phyloP scores from a whole-genome alignment of 2,329 filamentous ascomycete species.

The Cryphonectria nitschkei region DNA sequence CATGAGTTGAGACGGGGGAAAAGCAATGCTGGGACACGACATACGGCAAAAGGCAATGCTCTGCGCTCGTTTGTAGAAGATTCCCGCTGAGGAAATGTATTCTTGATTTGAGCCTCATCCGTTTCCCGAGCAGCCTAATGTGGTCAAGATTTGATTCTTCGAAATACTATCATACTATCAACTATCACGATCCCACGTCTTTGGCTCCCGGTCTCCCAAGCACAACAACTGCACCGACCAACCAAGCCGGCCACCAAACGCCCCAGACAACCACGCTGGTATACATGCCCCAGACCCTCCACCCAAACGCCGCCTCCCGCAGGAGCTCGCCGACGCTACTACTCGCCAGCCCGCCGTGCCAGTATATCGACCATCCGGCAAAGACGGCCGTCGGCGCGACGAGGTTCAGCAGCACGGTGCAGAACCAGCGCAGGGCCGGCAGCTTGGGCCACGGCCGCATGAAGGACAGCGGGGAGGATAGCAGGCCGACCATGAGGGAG shows the following conservation, averaged over 20 bases:
- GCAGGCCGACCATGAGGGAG: slow-evolving; percentile 79
- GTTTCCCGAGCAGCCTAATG: too few relatives aligned
- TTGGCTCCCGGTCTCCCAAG: slow-evolving; percentile 43
- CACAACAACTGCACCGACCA: slow-evolving; percentile 64
- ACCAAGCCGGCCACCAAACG: slow-evolving; percentile 94
- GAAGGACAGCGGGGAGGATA: slow-evolving; percentile 81
- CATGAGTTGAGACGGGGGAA: too few relatives aligned
- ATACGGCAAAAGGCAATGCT: neutral
- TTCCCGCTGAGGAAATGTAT: neutral
- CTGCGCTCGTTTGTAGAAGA: too few relatives aligned
- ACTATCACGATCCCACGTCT: slow-evolving; percentile 3
- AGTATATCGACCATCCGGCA: slow-evolving; percentile 50
- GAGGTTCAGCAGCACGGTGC: slow-evolving; percentile 58
- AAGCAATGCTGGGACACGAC: neutral
- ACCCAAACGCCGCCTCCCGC: slow-evolving; percentile 78
- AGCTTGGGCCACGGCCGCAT: slow-evolving; percentile 52
- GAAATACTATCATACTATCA: neutral
- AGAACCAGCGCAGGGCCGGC: slow-evolving; percentile 45
- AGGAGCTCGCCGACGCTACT: slow-evolving; percentile 62
- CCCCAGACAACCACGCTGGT: slow-evolving; percentile 91
- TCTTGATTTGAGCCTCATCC: neutral
- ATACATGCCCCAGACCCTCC: slow-evolving; percentile 88
- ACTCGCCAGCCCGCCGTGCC: slow-evolving; percentile 32
- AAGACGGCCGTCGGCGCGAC: slow-evolving; percentile 65
- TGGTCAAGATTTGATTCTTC: neutral